Percentiles rank a stretch among this genome's conserved stretches.
Evolutionary conservation across 257 asterid species (phyloP).

Genomic region (Striga asiatica): DNA sequence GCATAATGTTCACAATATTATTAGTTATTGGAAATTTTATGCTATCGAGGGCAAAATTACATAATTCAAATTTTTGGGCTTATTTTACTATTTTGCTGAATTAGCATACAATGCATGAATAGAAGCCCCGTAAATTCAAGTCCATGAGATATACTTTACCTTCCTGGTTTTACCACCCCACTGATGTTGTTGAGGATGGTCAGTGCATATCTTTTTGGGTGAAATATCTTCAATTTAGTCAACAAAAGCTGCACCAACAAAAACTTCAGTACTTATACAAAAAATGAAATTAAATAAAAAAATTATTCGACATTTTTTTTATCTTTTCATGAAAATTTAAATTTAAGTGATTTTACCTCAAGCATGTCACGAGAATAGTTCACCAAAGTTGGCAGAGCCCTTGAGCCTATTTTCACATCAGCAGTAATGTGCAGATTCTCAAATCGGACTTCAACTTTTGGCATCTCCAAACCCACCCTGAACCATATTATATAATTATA

Average conservation of each 20-base stretch:
- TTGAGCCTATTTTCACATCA: constrained; percentile 59
- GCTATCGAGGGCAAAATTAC: too few species aligned
- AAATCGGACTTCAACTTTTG: constrained; percentile 76
- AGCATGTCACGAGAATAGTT: constrained; percentile 51
- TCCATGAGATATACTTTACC: constrained; percentile 27
- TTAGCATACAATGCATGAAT: too few species aligned
- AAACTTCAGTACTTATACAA: too few species aligned
- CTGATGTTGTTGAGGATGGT: constrained; percentile 56
- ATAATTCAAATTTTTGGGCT: background rate
- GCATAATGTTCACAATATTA: too few species aligned
- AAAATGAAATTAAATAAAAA: too few species aligned
- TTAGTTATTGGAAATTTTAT: too few species aligned
- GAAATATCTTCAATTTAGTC: constrained; percentile 39
- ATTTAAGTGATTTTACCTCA: constrained; percentile 37
- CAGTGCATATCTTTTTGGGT: constrained; percentile 39
- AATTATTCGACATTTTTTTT: too few species aligned
- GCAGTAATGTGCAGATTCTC: constrained; percentile 52
- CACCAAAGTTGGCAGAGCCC: constrained; percentile 77
- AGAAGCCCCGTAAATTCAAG: too few species aligned
- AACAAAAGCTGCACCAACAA: constrained; percentile 38
- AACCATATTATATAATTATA: background rate
- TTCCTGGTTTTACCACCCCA: constrained; percentile 75
- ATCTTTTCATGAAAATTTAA: too few species aligned
- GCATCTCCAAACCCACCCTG: constrained; percentile 64
- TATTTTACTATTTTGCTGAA: background rate